Conservation (phyloP, 2,329 filamentous ascomycete species). For the Hansfordia pulvinata region DNA sequence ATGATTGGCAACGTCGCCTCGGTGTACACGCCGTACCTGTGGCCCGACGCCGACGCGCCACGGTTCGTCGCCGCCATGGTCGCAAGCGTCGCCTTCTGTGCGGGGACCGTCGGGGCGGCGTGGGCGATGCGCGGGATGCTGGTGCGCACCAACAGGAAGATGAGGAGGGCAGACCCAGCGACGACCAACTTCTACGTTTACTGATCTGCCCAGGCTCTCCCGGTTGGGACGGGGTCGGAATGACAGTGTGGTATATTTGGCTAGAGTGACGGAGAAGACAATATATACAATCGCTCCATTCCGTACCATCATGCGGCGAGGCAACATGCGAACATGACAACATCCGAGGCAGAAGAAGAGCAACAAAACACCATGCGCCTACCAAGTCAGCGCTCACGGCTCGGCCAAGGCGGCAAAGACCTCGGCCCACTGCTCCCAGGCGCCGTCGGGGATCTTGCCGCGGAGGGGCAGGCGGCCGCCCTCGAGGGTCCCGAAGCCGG, state of each 20-base stretch:
- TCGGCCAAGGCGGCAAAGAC: slow-evolving; percentile 19
- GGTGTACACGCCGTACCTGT: slow-evolving; percentile 24
- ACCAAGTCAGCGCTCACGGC: not conserved
- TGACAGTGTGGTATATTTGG: too few species aligned
- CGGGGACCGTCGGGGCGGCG: slow-evolving; percentile 16
- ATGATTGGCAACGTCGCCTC: slow-evolving; percentile 20
- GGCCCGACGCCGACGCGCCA: slow-evolving; percentile 18
- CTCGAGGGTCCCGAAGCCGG: slow-evolving; percentile 42
- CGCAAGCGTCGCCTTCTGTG: slow-evolving; percentile 11
- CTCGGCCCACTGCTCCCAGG: slow-evolving; percentile 25
- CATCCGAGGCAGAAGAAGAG: too few species aligned
- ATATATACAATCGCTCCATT: too few species aligned
- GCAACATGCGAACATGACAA: too few species aligned
- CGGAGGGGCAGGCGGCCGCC: slow-evolving; percentile 44
- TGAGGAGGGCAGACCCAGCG: slow-evolving; percentile 1
- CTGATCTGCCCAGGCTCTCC: too few species aligned
- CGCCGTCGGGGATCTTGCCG: slow-evolving; percentile 38
- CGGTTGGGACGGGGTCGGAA: too few species aligned
- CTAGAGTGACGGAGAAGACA: too few species aligned
- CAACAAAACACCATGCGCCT: too few species aligned
- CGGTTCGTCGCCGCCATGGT: slow-evolving; percentile 19
- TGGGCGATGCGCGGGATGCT: slow-evolving; percentile 18
- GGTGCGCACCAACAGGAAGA: slow-evolving; percentile 14
- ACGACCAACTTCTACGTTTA: slow-evolving; percentile 1
- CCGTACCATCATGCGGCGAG: too few species aligned